These are phyloP conservation scores for Rosa hybrid DNA, from an alignment of 331 rosid genomes.

Conservation along the genomic window DNA sequence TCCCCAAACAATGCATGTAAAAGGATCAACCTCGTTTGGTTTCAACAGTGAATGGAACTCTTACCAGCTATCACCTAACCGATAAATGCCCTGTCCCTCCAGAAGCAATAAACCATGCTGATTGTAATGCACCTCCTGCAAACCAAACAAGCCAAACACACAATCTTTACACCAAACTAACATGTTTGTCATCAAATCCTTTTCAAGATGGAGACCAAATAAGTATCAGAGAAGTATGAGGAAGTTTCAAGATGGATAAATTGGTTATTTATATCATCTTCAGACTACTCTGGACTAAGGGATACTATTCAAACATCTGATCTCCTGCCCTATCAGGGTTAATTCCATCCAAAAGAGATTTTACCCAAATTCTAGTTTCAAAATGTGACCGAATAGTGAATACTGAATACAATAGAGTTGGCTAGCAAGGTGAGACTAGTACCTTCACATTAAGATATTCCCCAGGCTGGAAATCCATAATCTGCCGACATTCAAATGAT, in stretches of 20 bases:
- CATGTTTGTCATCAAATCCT: slow-evolving; percentile 9
- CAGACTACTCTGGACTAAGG: neutral
- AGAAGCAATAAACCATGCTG: slow-evolving; percentile 89
- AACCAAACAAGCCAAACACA: slow-evolving; percentile 23
- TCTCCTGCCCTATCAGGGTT: neutral
- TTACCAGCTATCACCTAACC: slow-evolving; percentile 91
- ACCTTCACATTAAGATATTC: slow-evolving; percentile 94
- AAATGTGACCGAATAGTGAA: neutral
- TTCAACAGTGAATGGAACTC: slow-evolving; percentile 19
- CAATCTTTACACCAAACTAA: neutral
- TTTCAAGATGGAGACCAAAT: slow-evolving; percentile 13
- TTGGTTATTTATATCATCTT: neutral
- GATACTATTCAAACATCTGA: neutral
- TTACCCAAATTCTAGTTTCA: neutral
- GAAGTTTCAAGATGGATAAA: too few species aligned
- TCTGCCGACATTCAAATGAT: slow-evolving; percentile 50
- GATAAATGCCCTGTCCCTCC: slow-evolving; percentile 95
- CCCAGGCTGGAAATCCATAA: slow-evolving; percentile 96
- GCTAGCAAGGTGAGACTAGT: slow-evolving; percentile 14
- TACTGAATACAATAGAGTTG: neutral
- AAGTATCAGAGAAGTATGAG: neutral
- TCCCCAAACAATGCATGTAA: neutral
- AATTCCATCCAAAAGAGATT: neutral
- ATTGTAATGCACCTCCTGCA: slow-evolving; percentile 94
- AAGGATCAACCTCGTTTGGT: neutral